Base-by-base conservation (phyloP, 352 stramenopile species). In the Phytopythium delawarense region DNA sequence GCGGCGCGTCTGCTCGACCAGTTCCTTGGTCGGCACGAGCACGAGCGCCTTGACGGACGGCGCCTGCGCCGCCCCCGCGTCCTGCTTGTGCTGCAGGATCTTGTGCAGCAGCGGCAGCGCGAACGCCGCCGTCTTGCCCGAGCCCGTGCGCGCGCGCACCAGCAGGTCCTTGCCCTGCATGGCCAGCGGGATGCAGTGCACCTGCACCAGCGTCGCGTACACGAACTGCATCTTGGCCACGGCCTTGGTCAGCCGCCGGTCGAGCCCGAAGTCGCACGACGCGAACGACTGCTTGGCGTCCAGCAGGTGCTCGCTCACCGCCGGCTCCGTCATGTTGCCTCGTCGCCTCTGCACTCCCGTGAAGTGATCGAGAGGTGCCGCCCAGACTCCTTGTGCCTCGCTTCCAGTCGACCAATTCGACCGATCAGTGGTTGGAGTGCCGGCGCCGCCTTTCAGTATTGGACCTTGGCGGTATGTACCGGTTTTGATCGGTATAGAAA, bases 11-110 rank as follows among this genome's bases (percentile, higher is more conserved):
- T 99, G 98, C 52, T 98, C 93, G 64, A 98, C 97, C 32, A 99
- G 82, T 79, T 99, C 97, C 64, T 97, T 91, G 9, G 97, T 99
- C 7, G 97, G 97, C 59, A 99, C 96, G 39, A 99, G 81, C 61
- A 99, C 90, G 7, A 99, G 81, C 28, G 86, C 92, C 49, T 87
- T 86, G 35, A 93, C 76, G 0, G 69, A 73, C 11, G 78, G 73
- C 44, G 86, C 74, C 34, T 66, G 62, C 8, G 63, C 58, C 4
- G 56, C 60, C 21, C 63, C 69, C 30, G 76, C 64, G 57, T 92
- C 70, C 60, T 87, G 63, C 64, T 97, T 97, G 57, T 79, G 75
- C 65, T 85, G 70, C 57, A 98, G 66, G 21, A 98, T 82, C 74
- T 98, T 98, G 71, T 98, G 91, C 58, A 98, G 66, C 32, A 97